Base-by-base conservation (phyloP, 257 asterid genomes). In the Capsicum baccatum region DNA sequence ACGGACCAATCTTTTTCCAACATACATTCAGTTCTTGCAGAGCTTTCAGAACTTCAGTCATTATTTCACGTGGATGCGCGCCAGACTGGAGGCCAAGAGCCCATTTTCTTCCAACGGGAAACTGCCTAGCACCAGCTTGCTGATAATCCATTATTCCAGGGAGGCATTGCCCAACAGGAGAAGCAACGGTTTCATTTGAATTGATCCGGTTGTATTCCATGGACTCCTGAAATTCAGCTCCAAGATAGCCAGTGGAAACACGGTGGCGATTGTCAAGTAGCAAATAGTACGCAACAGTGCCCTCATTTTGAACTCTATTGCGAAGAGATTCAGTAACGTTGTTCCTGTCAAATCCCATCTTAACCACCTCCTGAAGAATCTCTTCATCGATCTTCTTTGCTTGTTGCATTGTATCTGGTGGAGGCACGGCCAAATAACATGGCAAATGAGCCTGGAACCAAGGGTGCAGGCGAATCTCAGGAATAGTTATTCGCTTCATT, bases 81-180 rank as follows among this genome's bases (percentile, higher is more conserved):
- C 93, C 94, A 76, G 98, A 95, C 99, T 96, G 99, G 74, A 96
- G 97, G 62, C 99, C 99, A 83, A 94, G 99, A 81, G 98, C 97
- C 99, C 99, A 96, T 91, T 94, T 94, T 86, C 92, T 87, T 54
- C 93, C 98, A n/a, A 85, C 83, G 14, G 90, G 89, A 79, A 87
- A 84, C 86, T 90, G 99, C 86, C 97, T 91, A 48, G 85, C 91
- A 68, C 94, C 95, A 86, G 88, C 85, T 81, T 91, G 97, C 66
- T 89, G 93, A 90, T 85, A 88, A 85, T 92, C 98, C 54, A 88
- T 73, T 44, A 85, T 86, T 82, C 94, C 98, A 35, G 93, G 88
- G 83, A 91, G 84, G 62, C 90, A 90, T 83, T 90, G 92, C 64
- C 92, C 96, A 83, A 83, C 91, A 70, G 95, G 88, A 60, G 96